phyloP scores from a whole-genome alignment of 2,329 filamentous ascomycete species.

The Aspergillus nomiae region DNA sequence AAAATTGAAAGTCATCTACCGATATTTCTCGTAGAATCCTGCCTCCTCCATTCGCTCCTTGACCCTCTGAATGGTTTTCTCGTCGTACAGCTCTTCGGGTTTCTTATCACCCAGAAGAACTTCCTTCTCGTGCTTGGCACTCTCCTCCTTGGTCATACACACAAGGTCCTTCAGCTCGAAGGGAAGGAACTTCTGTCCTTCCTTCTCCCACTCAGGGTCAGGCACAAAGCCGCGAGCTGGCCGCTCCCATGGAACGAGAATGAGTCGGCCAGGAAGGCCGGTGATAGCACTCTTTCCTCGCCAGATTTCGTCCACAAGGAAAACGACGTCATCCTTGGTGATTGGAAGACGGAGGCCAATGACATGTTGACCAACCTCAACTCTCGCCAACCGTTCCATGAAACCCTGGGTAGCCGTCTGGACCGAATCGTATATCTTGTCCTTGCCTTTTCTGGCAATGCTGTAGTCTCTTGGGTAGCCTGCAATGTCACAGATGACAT shows the following conservation, averaged over 20 bases:
- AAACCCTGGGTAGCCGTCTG: slow-evolving; percentile 72
- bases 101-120: slow-evolving; percentile 70
- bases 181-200: slow-evolving; percentile 76
- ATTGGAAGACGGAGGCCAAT: slow-evolving; percentile 79
- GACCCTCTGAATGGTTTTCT: slow-evolving; percentile 66
- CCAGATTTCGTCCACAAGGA: slow-evolving; percentile 87
- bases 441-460: slow-evolving; percentile 74
- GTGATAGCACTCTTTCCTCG: slow-evolving; percentile 80
- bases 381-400: slow-evolving; percentile 73
- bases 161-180: slow-evolving; percentile 73
- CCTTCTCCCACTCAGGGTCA: slow-evolving; percentile 59
- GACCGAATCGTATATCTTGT: slow-evolving; percentile 90
- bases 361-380: slow-evolving; percentile 53
- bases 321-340: slow-evolving; percentile 78
- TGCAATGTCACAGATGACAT: slow-evolving; percentile 78
- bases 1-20: slow-evolving; percentile 30
- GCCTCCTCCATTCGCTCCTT: slow-evolving; percentile 69
- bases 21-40: slow-evolving; percentile 54
- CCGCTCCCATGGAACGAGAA: slow-evolving; percentile 77
- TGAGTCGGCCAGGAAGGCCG: slow-evolving; percentile 75
- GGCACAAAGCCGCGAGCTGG: slow-evolving; percentile 62
- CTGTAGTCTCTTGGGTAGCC: slow-evolving; percentile 84
- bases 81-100: slow-evolving; percentile 73
- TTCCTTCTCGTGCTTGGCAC: slow-evolving; percentile 74
- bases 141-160: slow-evolving; percentile 92